Conservation (phyloP, 139 green algal genomes). For the Spirogloea muscicola region DNA sequence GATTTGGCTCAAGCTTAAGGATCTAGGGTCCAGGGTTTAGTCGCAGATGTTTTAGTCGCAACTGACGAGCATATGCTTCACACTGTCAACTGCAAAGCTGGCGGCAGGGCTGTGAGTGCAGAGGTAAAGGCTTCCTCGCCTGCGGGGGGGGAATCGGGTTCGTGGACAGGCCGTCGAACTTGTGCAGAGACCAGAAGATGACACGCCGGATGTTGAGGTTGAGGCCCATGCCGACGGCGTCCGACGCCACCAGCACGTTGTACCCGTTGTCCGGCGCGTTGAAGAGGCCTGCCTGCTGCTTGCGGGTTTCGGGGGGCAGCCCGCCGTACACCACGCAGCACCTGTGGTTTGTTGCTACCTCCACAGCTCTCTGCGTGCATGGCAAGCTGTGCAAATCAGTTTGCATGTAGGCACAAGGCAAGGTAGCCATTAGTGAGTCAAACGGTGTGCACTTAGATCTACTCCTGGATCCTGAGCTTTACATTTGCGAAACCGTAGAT, state of each 20-base stretch:
- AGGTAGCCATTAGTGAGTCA: too few species aligned
- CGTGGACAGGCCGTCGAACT: constrained; percentile 65
- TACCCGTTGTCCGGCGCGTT: constrained; percentile 72
- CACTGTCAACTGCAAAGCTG: too few species aligned
- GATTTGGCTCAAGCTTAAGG: too few species aligned
- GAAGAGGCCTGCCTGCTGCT: constrained; percentile 80
- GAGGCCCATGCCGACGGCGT: constrained; percentile 96
- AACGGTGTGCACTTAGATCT: too few species aligned
- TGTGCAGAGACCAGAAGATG: constrained; percentile 78
- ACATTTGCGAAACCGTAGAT: too few species aligned
- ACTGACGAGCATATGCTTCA: too few species aligned
- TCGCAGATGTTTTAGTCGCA: too few species aligned
- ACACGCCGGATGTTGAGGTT: constrained; percentile 94
- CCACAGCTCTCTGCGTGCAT: constrained; percentile 50
- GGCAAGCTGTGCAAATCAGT: too few species aligned
- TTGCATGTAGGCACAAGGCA: too few species aligned
- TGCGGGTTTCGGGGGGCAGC: constrained; percentile 78
- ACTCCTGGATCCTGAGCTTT: too few species aligned
- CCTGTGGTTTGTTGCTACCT: constrained; percentile 48
- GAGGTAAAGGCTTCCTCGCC: constrained; percentile 32
- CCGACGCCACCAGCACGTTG: constrained; percentile 80
- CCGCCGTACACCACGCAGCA: constrained; percentile 82
- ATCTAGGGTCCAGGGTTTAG: too few species aligned
- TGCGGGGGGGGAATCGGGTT: constrained; percentile 37
- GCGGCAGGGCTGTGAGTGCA: too few species aligned